phyloP scores from a whole-genome alignment of 2,329 filamentous ascomycete genomes.

The Venturia asperata region DNA sequence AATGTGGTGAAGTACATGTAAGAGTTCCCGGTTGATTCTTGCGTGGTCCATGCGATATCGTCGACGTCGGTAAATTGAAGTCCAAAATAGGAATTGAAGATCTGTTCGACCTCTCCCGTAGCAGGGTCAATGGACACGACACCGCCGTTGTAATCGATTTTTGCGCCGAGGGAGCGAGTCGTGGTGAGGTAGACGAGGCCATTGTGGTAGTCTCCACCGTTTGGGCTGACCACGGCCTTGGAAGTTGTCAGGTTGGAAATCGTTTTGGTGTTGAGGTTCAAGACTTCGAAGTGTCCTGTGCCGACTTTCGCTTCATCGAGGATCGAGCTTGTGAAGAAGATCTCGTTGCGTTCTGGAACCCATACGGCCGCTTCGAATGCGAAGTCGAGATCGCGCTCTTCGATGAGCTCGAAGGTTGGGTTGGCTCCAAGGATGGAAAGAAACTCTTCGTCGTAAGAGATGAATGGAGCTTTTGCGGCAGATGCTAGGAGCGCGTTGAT shows the following conservation, averaged over 20 bases:
- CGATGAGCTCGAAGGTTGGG: conserved; percentile 25
- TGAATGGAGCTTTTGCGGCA: conserved; percentile 22
- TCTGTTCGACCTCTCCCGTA: conserved; percentile 18
- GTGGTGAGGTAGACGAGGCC: conserved; percentile 25
- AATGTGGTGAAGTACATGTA: conserved; percentile 22
- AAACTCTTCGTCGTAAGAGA: conserved; percentile 26
- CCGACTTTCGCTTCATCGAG: neutral
- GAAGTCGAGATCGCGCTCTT: conserved; percentile 22
- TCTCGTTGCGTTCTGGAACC: conserved; percentile 24
- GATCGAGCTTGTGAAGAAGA: conserved; percentile 23
- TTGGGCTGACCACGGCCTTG: conserved; percentile 24
- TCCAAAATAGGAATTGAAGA: conserved; percentile 21
- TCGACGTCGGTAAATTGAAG: conserved; percentile 21
- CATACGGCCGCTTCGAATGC: conserved; percentile 27
- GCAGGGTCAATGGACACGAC: conserved; percentile 19
- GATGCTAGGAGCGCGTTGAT: conserved; percentile 19
- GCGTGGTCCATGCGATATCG: conserved; percentile 20
- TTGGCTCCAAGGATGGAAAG: conserved; percentile 25
- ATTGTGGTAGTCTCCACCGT: conserved; percentile 26
- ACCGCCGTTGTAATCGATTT: conserved; percentile 18
- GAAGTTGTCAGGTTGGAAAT: conserved; percentile 21
- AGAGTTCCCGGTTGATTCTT: conserved; percentile 14
- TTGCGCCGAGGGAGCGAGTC: conserved; percentile 19
- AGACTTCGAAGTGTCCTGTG: neutral
- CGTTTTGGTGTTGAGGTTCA: conserved; percentile 12